A percentile compares a stretch with the other conserved stretches of the same genome.
These are phyloP conservation scores for Teratosphaeria viscida DNA, from an alignment of 2,329 filamentous ascomycete species.

Conservation along the genomic window DNA sequence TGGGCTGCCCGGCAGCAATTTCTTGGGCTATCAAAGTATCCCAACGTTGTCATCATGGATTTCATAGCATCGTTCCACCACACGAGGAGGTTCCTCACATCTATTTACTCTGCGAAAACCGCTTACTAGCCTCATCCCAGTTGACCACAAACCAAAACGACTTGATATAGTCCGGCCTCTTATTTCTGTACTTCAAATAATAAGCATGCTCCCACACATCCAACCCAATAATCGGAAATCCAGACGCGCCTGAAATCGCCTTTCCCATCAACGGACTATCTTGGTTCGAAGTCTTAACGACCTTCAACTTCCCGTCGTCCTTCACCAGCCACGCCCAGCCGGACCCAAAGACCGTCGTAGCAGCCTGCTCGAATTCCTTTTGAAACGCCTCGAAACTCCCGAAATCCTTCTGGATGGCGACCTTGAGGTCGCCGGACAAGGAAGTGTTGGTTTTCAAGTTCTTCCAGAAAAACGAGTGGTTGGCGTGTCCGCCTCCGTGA, in stretches of 20 bases:
- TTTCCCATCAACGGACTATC: conserved; percentile 41
- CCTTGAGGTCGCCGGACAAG: conserved; percentile 46
- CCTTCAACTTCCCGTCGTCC: conserved; percentile 50
- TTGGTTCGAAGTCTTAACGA: conserved; percentile 78
- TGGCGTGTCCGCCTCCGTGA: conserved; percentile 86
- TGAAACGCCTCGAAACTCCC: conserved; percentile 59
- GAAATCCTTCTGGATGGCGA: conserved; percentile 55
- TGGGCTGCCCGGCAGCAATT: no score
- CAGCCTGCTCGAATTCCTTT: conserved; percentile 51
- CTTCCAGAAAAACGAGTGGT: conserved; percentile 88
- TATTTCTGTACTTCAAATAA: conserved; percentile 73
- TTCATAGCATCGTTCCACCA: no score
- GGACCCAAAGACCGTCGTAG: conserved; percentile 68
- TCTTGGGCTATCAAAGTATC: background rate
- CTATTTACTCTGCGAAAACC: conserved; percentile 35
- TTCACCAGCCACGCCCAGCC: conserved; percentile 83
- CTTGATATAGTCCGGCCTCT: conserved; percentile 63
- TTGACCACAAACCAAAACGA: conserved; percentile 72
- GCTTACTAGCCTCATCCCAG: conserved; percentile 59
- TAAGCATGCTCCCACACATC: conserved; percentile 96
- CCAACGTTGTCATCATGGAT: background rate
- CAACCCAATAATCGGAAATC: conserved; percentile 56
- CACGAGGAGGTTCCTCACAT: background rate
- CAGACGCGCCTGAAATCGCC: conserved; percentile 42
- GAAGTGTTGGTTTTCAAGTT: conserved; percentile 57